Conservation (phyloP, 148 eudicot genomes). For the Rhododendron ferrugineum region DNA sequence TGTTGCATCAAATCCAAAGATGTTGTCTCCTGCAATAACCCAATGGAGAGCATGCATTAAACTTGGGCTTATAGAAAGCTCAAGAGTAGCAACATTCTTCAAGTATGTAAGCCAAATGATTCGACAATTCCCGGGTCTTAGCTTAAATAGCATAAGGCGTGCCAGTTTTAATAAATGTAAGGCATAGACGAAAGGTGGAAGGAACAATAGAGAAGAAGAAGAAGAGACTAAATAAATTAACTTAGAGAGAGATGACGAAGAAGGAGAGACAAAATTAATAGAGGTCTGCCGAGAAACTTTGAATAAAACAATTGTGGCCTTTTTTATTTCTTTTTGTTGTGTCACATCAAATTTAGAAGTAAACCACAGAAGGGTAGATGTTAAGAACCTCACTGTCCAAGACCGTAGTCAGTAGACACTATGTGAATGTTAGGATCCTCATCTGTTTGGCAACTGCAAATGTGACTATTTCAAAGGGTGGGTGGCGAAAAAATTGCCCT, state of each 20-base stretch:
- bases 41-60: conserved; percentile 1
- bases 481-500: too few species aligned
- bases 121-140: neutral
- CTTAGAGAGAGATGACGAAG: neutral
- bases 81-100: neutral
- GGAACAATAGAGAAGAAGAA: neutral
- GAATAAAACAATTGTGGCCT: neutral
- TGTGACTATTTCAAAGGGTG: neutral
- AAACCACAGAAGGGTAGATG: neutral
- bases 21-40: conserved; percentile 69
- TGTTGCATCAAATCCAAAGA: conserved; percentile 59
- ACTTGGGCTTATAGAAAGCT: neutral
- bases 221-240: neutral
- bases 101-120: neutral
- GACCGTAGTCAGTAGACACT: neutral
- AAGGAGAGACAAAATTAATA: neutral
- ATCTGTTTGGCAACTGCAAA: neutral
- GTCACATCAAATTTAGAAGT: neutral
- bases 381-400: neutral
- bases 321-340: neutral
- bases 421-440: neutral
- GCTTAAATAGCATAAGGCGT: neutral
- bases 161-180: neutral
- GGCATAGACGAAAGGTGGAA: neutral
- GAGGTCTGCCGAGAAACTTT: neutral